A percentile compares a stretch with the other conserved stretches of the same genome.
Conservation (phyloP, 1,139 yeast genomes). For the Hemisphaericaspora xylanilytica region DNA sequence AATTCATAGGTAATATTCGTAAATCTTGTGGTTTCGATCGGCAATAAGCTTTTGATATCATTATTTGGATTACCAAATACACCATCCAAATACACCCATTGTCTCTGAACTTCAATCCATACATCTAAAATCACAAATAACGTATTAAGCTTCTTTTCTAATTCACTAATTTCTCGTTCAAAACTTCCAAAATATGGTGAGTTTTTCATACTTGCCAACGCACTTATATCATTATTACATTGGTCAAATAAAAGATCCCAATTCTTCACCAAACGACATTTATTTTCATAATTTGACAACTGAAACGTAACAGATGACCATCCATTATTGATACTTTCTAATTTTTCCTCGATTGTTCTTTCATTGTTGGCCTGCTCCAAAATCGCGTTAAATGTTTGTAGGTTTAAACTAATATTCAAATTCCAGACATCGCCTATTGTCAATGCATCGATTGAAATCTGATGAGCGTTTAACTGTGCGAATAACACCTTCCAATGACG, state of each 20-base stretch:
- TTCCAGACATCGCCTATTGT: slow-evolving; percentile 64
- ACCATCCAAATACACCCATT: slow-evolving; percentile 85
- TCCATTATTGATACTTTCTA: slow-evolving; percentile 42
- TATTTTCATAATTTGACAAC: slow-evolving; percentile 52
- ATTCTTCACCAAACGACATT: slow-evolving; percentile 58
- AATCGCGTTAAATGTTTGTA: slow-evolving; percentile 45
- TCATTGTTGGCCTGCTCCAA: slow-evolving; percentile 74
- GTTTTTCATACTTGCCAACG: slow-evolving; percentile 67
- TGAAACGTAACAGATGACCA: slow-evolving; percentile 57
- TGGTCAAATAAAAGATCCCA: slow-evolving; percentile 67
- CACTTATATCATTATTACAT: slow-evolving; percentile 59
- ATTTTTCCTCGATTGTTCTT: slow-evolving; percentile 56
- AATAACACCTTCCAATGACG: slow-evolving; percentile 72
- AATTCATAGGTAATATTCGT: slow-evolving; percentile 64
- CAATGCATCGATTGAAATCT: slow-evolving; percentile 20
- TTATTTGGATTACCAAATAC: slow-evolving; percentile 55
- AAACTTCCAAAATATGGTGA: slow-evolving; percentile 65
- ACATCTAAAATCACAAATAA: slow-evolving; percentile 55
- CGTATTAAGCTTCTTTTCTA: slow-evolving; percentile 57
- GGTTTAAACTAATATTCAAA: slow-evolving; percentile 50
- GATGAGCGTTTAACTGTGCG: slow-evolving; percentile 22
- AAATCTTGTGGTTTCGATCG: slow-evolving; percentile 70
- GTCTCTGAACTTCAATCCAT: slow-evolving; percentile 87
- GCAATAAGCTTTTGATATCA: slow-evolving; percentile 63
- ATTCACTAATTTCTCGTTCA: slow-evolving; percentile 53